Percentiles rank a stretch among this genome's conserved stretches.
Conservation (phyloP, 2,329 filamentous ascomycete genomes). For the Magnaporthiopsis poae region DNA sequence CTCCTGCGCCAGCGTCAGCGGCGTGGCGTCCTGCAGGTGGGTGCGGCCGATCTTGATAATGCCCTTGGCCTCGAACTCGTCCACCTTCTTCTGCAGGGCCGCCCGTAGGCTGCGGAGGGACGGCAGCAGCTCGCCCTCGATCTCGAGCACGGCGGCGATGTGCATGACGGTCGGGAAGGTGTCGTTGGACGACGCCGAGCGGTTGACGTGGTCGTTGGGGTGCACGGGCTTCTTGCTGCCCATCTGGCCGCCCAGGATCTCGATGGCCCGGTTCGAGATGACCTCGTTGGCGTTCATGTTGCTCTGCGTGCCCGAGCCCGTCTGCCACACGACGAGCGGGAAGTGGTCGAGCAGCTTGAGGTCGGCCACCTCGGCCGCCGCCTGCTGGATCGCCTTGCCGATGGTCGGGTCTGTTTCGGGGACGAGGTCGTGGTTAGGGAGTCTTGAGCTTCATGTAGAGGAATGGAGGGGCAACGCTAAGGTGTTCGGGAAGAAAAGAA, state of each 20-base stretch:
- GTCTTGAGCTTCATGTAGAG: background rate
- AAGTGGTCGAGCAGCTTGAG: constrained; percentile 95
- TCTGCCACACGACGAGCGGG: constrained; percentile 98
- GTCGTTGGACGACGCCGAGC: constrained; percentile 96
- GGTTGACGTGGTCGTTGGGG: constrained; percentile 99
- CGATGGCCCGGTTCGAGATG: constrained; percentile 97
- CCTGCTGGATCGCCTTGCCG: constrained; percentile 86
- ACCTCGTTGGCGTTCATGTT: constrained; percentile 99
- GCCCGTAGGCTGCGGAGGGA: constrained; percentile 71
- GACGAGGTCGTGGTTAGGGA: background rate
- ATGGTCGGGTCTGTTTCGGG: constrained; percentile 63
- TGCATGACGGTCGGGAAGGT: constrained; percentile 99
- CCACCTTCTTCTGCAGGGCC: constrained; percentile 78
- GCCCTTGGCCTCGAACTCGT: constrained; percentile 71
- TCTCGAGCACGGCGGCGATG: constrained; percentile 89
- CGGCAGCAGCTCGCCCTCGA: constrained; percentile 77
- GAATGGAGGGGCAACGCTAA: background rate
- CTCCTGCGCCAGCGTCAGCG: constrained; percentile 88
- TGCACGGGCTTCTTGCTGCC: constrained; percentile 97
- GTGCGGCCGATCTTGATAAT: constrained; percentile 99
- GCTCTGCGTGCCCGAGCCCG: constrained; percentile 93
- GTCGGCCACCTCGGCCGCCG: constrained; percentile 82
- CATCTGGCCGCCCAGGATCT: constrained; percentile 88
- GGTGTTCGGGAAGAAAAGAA: background rate
- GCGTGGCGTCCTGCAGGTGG: constrained; percentile 93